phyloP scores from a whole-genome alignment of 2,329 filamentous ascomycete species.

The Purpureocillium takamizusanense region DNA sequence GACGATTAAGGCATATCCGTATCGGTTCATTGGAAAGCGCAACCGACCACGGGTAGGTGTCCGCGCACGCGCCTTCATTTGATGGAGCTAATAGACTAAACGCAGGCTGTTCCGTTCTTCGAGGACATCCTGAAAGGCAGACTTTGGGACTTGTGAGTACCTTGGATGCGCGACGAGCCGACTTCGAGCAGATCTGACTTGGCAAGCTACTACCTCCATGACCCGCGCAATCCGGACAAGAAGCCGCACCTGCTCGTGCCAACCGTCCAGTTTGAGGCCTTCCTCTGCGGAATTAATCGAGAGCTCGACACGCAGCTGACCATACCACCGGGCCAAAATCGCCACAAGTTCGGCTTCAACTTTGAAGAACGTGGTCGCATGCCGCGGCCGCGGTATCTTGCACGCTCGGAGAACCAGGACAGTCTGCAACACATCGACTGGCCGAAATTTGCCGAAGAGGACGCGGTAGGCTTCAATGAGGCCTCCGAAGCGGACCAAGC shows the following conservation, averaged over 20 bases:
- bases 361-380: slow-evolving; percentile 54
- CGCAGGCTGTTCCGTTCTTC: slow-evolving; percentile 42
- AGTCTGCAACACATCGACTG: slow-evolving; percentile 19
- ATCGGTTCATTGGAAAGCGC: slow-evolving; percentile 44
- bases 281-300: slow-evolving; percentile 57
- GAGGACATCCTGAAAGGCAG: slow-evolving; percentile 47
- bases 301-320: slow-evolving; percentile 42
- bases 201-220: slow-evolving; percentile 57
- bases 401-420: slow-evolving; percentile 38
- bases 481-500: slow-evolving; percentile 7
- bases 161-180: background rate
- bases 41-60: slow-evolving; percentile 37
- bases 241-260: slow-evolving; percentile 60
- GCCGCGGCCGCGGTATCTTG: slow-evolving; percentile 60
- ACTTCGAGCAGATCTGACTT: background rate
- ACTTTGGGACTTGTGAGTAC: slow-evolving; percentile 69
- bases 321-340: slow-evolving; percentile 45
- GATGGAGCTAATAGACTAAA: background rate
- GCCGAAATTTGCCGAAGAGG: slow-evolving; percentile 25
- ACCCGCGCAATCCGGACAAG: slow-evolving; percentile 32
- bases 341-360: slow-evolving; percentile 47
- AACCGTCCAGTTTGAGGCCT: slow-evolving; percentile 52
- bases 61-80: background rate
- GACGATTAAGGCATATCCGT: slow-evolving; percentile 48
- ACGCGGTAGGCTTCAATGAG: slow-evolving; percentile 21